These are phyloP conservation scores for Paraglomus brasilianum DNA, from an alignment of 192 early-diverging fungal species.

Conservation along the genomic window DNA sequence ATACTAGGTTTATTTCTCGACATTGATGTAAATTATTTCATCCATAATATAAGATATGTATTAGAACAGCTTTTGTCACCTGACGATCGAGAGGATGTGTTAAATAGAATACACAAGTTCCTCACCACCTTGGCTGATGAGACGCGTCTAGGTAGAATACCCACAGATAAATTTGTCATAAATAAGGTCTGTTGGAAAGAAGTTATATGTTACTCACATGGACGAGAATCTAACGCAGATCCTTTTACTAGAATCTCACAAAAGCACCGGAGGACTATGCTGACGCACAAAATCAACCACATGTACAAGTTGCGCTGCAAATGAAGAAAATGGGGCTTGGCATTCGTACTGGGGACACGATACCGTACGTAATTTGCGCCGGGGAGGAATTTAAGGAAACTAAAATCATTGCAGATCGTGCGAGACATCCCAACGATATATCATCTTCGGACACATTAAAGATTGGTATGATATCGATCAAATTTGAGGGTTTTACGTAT, in stretches of 20 bases:
- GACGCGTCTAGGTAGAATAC: constrained; percentile 65
- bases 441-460: neutral
- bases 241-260: constrained; percentile 63
- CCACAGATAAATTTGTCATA: constrained; percentile 84
- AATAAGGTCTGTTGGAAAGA: constrained; percentile 65
- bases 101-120: constrained; percentile 79
- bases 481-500: no score
- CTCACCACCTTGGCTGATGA: constrained; percentile 66
- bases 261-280: constrained; percentile 90
- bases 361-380: constrained; percentile 88
- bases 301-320: constrained; percentile 90
- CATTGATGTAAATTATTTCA: constrained; percentile 14
- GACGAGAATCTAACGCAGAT: neutral
- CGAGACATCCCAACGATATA: constrained; percentile 86
- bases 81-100: constrained; percentile 63
- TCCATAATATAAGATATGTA: constrained; percentile 54
- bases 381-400: constrained; percentile 34
- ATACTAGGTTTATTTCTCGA: neutral
- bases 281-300: constrained; percentile 85
- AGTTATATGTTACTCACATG: neutral
- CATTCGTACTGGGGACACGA: constrained; percentile 81
- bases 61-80: constrained; percentile 58
- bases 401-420: constrained; percentile 65
- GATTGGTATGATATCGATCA: constrained; percentile 35
- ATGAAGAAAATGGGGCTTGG: constrained; percentile 68